Percentiles rank a stretch among this genome's conserved stretches.
These are phyloP conservation scores for Lentinula detonsa DNA, from an alignment of 768 basidiomycete species.

Conservation along the genomic window DNA sequence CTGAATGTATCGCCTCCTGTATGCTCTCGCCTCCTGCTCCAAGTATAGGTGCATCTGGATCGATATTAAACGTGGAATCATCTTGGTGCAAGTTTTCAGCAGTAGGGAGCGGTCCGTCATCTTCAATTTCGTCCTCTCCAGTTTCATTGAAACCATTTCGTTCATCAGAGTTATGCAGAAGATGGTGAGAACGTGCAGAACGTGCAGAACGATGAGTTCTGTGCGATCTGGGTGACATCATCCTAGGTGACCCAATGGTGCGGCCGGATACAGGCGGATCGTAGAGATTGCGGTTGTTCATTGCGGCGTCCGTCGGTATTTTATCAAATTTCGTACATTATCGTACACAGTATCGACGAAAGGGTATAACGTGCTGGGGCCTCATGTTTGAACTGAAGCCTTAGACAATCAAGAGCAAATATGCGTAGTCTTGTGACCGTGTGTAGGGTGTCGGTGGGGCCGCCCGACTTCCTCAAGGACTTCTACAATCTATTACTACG, in stretches of 20 bases:
- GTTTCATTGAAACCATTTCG: too few species aligned
- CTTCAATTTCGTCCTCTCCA: background rate
- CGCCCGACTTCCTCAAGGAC: background rate
- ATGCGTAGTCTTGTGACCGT: background rate
- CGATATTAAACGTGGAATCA: conserved; percentile 1
- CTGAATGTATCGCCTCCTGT: background rate
- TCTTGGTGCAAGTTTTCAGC: conserved; percentile 1
- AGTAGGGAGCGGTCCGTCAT: background rate
- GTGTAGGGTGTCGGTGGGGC: background rate
- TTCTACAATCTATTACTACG: background rate
- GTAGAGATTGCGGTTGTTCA: background rate
- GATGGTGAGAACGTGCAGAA: background rate
- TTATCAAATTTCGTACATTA: background rate
- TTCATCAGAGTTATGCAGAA: background rate
- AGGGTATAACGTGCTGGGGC: background rate
- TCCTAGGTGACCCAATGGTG: conserved; percentile 2
- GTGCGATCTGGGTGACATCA: conserved; percentile 6
- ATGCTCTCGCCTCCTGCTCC: conserved; percentile 1
- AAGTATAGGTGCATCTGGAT: conserved; percentile 2
- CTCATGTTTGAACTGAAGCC: background rate
- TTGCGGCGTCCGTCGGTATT: background rate
- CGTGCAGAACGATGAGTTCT: background rate
- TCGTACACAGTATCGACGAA: background rate
- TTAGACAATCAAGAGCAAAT: background rate
- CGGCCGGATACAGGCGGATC: background rate